Evolutionary conservation across 441 rosid species (phyloP), one percentile per base, ranked within the genome.

Genomic region (Cnidoscolus chayamansa): DNA sequence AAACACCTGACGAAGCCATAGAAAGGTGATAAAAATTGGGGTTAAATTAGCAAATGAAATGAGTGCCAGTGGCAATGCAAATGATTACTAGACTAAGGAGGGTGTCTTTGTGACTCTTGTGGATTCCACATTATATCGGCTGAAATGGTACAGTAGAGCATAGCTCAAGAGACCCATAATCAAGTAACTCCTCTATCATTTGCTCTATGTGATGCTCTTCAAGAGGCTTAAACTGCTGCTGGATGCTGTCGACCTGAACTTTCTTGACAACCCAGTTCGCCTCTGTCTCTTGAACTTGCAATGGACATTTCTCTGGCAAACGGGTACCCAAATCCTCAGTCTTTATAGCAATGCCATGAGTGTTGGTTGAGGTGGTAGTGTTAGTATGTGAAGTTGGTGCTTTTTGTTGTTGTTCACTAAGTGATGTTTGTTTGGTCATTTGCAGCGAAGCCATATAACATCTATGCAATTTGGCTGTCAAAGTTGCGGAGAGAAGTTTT

Each of bases 201-300:
- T 94, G 97, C 85, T 90, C 94, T 4, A 94, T 90, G 68, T 94
- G 94, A 74, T 90, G 91, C 54, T 94, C 99, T 78, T 92, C 97
- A 10, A 94, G 87, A n/a, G 87, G 81, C 74, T 75, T 86, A 51
- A 35, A 81, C 73, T 86, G 84, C 45, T 40, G 45, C 69, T 79
- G 80, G 16, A 65, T 32, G 19, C 49, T 79, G 49, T 67, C 80
- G 25, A 60, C 79, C 68, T 79, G 81, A 43, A 74, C 82, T 79
- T 84, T 80, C 78, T 77, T 82, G 71, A 78, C 65, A 48, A 73
- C 81, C 88, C 84, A 71, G 40, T 78, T 81, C 16, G 84, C 70
- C 61, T 80, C 85, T 32, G 72, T 73, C 67, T 81, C 87, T 68
- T 72, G 80, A 54, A 64, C 74, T 16, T 59, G 78, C 47, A 82